Evolutionary conservation across 1,284 basidiomycete species (phyloP).

Genomic region (Leccinum pachyderme): DNA sequence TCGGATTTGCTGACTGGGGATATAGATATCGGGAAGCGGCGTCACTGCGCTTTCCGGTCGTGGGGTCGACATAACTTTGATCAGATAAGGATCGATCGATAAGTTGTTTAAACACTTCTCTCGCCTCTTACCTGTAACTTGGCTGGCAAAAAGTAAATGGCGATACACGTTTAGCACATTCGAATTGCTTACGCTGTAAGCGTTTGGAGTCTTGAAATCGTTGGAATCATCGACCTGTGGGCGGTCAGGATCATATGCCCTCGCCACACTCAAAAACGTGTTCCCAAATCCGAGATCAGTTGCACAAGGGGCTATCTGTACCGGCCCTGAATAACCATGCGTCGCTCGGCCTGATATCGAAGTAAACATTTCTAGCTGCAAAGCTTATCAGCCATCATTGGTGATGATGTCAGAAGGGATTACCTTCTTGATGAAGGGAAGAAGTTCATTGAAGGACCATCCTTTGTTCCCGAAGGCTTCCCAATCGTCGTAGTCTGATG

Average conservation of each 20-base stretch:
- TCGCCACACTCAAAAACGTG: not conserved
- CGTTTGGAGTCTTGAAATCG: not conserved
- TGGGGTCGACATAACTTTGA: constrained; percentile 47
- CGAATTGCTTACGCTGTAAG: not conserved
- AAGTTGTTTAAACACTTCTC: not conserved
- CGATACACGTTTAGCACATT: not conserved
- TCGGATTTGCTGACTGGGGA: constrained; percentile 46
- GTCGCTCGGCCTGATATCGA: not conserved
- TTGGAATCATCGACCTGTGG: not conserved
- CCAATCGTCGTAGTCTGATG: not conserved
- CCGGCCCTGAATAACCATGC: not conserved
- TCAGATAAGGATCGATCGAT: not conserved
- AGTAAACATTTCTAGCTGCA: not conserved
- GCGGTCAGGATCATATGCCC: not conserved
- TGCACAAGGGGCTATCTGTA: not conserved
- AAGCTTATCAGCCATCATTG: not conserved
- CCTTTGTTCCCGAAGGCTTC: not conserved
- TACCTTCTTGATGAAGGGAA: not conserved
- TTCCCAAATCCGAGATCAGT: not conserved
- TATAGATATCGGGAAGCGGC: constrained; percentile 41
- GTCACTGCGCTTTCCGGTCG: constrained; percentile 57
- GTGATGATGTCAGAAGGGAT: not conserved
- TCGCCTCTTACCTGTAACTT: not conserved
- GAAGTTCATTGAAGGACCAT: not conserved
- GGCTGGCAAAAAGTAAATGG: not conserved